phyloP scores from a whole-genome alignment of 805 yeast species.

The Torulaspora gathmanii region DNA sequence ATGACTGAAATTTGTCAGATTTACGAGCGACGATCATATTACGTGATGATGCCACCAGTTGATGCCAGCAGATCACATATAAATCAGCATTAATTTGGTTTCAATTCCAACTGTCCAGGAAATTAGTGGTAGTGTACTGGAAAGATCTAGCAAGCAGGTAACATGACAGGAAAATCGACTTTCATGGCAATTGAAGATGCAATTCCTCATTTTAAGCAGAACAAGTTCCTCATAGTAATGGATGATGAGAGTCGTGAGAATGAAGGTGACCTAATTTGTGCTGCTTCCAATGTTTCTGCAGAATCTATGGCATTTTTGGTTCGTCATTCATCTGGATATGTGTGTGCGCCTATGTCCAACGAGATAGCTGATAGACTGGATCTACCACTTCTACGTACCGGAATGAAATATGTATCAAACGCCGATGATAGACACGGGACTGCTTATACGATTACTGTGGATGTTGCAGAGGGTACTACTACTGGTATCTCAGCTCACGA shows the following conservation, averaged over 20 bases:
- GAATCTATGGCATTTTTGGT: constrained; percentile 93
- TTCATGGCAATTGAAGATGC: constrained; percentile 32
- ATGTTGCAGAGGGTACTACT: constrained; percentile 80
- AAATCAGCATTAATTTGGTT: not conserved
- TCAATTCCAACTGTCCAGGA: not conserved
- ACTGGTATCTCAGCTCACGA: constrained; percentile 97
- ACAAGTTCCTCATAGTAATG: constrained; percentile 82
- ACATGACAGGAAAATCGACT: constrained; percentile 1
- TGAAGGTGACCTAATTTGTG: constrained; percentile 93
- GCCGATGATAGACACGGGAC: constrained; percentile 87
- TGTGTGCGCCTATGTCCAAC: constrained; percentile 82
- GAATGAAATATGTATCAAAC: constrained; percentile 29
- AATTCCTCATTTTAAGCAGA: constrained; percentile 30
- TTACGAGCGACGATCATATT: constrained; percentile 4
- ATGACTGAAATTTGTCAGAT: constrained; percentile 10
- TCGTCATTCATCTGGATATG: constrained; percentile 81
- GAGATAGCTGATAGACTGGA: constrained; percentile 75
- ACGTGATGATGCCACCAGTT: not conserved
- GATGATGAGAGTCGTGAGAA: constrained; percentile 95
- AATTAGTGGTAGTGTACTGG: not conserved
- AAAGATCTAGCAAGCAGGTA: not conserved
- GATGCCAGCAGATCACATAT: constrained; percentile 1
- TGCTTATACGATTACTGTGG: constrained; percentile 92
- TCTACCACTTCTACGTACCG: constrained; percentile 63
- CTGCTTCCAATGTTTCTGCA: constrained; percentile 77